A percentile compares a stretch with the other conserved stretches of the same genome.
phyloP scores from a whole-genome alignment of 345 rosid species.

The Hibiscus trionum region DNA sequence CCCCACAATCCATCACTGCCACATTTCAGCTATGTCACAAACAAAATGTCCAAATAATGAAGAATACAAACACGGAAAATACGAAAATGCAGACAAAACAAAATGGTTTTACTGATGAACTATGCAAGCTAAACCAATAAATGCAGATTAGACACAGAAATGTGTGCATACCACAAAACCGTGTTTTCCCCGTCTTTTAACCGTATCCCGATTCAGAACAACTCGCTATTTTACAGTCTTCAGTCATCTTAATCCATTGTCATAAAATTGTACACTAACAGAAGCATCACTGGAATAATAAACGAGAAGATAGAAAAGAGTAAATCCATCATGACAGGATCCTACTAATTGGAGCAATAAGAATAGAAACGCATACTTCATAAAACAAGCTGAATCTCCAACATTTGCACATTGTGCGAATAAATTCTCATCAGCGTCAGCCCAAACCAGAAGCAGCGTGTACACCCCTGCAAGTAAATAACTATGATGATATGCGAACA shows the following conservation, averaged over 20 bases:
- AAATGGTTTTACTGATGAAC: background rate
- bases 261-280: conserved; percentile 14
- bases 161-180: conserved; percentile 54
- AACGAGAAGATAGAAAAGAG: too few species aligned
- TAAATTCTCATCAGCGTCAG: too few species aligned
- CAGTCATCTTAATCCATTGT: conserved; percentile 79
- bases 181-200: conserved; percentile 73
- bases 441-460: too few species aligned
- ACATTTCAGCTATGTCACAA: background rate
- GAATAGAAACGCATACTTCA: too few species aligned
- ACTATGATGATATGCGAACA: background rate
- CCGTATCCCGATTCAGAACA: conserved; percentile 57
- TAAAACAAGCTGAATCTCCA: too few species aligned
- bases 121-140: background rate
- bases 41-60: background rate
- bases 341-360: too few species aligned
- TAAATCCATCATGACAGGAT: too few species aligned
- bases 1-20: conserved; percentile 96
- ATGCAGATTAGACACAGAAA: background rate
- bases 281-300: too few species aligned
- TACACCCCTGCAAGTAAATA: conserved; percentile 67
- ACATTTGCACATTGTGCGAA: too few species aligned
- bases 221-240: conserved; percentile 79
- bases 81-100: background rate
- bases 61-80: too few species aligned